Evolutionary conservation across 129 eudicot genomes (phyloP).

Genomic region (Flaveria bidentis): DNA sequence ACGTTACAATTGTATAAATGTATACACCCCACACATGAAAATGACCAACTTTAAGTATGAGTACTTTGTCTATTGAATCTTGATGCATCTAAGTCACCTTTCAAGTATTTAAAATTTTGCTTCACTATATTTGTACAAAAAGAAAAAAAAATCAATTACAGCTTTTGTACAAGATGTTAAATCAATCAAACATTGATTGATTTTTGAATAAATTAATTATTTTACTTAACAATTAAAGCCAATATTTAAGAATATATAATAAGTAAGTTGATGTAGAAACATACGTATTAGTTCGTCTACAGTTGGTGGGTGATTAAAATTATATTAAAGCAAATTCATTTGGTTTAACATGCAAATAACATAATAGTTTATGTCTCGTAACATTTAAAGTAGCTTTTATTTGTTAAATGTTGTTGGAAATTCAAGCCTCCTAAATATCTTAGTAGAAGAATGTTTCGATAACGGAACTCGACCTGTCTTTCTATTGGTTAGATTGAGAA

Average conservation of each 20-base stretch:
- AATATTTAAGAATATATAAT: conserved; percentile 16
- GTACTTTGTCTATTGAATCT: not conserved
- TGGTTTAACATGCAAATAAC: too few species aligned
- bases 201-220: not conserved
- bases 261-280: conserved; percentile 30
- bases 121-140: conserved; percentile 14
- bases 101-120: conserved; percentile 17
- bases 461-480: too few species aligned
- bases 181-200: not conserved
- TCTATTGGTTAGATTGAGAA: too few species aligned
- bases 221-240: not conserved
- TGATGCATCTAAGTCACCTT: conserved; percentile 11
- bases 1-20: not conserved
- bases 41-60: not conserved
- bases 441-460: too few species aligned
- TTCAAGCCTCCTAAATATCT: too few species aligned
- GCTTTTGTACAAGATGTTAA: conserved; percentile 5
- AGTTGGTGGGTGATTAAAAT: conserved; percentile 19
- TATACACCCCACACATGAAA: conserved; percentile 4
- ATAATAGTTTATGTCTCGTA: too few species aligned
- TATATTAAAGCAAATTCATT: too few species aligned
- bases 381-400: too few species aligned
- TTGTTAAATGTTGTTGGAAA: too few species aligned
- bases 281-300: conserved; percentile 30
- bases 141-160: not conserved